phyloP scores from a whole-genome alignment of 2,329 filamentous ascomycete genomes.

The Fusarium redolens region DNA sequence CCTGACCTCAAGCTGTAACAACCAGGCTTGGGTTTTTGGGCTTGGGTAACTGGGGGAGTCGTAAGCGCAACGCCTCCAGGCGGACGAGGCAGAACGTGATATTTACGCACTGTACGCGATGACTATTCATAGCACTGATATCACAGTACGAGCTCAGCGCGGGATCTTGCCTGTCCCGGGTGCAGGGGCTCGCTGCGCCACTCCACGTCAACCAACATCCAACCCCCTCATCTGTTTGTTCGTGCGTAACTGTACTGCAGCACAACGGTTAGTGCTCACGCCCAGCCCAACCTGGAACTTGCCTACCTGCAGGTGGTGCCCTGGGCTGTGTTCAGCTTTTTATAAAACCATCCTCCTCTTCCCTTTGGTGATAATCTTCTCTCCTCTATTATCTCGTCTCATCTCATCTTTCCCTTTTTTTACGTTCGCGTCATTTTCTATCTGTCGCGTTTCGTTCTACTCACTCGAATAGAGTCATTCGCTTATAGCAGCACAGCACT shows the following conservation, averaged over 20 bases:
- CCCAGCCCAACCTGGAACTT: constrained; percentile 9
- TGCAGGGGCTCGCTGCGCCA: constrained; percentile 30
- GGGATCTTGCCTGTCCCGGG: constrained; percentile 19
- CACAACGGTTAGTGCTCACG: constrained; percentile 22
- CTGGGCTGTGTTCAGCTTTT: constrained; percentile 27
- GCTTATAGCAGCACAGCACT: constrained; percentile 24
- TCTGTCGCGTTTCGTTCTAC: constrained; percentile 8
- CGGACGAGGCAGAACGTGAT: constrained; percentile 24
- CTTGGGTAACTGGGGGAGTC: constrained; percentile 17
- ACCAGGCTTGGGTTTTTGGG: constrained; percentile 13
- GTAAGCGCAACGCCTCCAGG: constrained; percentile 38
- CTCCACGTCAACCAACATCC: constrained; percentile 33
- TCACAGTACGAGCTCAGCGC: constrained; percentile 5
- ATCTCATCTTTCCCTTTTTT: constrained; percentile 15
- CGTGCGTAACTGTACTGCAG: constrained; percentile 2
- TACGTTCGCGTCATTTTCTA: constrained; percentile 13
- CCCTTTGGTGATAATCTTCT: constrained; percentile 9
- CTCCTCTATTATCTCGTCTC: constrained; percentile 10
- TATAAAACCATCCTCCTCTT: constrained; percentile 38
- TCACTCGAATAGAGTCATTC: constrained; percentile 27
- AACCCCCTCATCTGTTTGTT: constrained; percentile 23
- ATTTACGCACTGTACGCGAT: background rate
- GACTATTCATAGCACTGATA: fast-evolving
- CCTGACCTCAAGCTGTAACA: constrained; percentile 36
- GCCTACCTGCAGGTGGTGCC: background rate